Conservation (phyloP, 169 alveolate genomes). For the Eimeria necatrix region DNA sequence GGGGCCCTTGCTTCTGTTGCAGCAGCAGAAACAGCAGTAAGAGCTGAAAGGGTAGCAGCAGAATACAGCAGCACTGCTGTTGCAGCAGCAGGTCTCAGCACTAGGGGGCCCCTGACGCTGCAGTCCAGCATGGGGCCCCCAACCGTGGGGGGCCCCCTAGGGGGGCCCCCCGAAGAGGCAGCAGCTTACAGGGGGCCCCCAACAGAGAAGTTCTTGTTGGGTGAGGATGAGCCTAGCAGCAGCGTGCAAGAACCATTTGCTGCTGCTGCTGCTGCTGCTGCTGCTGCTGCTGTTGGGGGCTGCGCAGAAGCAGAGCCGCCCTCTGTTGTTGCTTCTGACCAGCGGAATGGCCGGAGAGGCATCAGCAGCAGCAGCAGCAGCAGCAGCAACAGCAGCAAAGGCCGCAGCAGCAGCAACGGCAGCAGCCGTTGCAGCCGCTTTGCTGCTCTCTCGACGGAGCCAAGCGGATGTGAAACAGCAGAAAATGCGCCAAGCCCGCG, state of each 20-base stretch:
- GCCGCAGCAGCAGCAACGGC: slow-evolving; percentile 26
- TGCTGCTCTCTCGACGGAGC: slow-evolving; percentile 20
- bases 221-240: no score
- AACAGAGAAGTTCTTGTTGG: no score
- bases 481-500: background rate
- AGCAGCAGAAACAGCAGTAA: slow-evolving; percentile 35
- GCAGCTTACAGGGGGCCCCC: no score
- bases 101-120: background rate
- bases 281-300: background rate
- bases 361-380: background rate
- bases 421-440: background rate
- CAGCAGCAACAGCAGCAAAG: background rate
- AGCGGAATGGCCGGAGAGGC: no score
- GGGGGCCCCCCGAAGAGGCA: no score
- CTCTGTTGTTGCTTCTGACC: no score
- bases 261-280: background rate
- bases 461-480: background rate
- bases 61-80: background rate
- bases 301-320: background rate
- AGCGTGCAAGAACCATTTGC: no score
- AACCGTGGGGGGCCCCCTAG: no score
- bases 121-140: no score
- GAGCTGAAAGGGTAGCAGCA: slow-evolving; percentile 32
- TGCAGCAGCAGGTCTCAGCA: slow-evolving; percentile 16
- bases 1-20: slow-evolving; percentile 8